Evolutionary conservation across 2,329 filamentous ascomycete genomes (phyloP).

Genomic region (Ophiosphaerella herpotricha): DNA sequence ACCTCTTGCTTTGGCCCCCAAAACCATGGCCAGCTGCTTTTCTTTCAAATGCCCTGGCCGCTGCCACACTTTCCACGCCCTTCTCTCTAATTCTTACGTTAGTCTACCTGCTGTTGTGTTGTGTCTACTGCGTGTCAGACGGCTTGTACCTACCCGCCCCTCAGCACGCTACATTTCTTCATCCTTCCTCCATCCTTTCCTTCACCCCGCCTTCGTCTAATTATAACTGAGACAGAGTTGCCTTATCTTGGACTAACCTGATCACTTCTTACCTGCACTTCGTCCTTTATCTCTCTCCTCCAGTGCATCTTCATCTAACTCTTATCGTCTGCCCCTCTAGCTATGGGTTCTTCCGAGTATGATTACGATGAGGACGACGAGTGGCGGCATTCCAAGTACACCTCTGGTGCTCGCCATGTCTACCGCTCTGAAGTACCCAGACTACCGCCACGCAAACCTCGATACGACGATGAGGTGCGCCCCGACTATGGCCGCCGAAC

Average conservation of each 20-base stretch:
- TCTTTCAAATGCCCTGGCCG: constrained; percentile 26
- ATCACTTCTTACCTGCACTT: constrained; percentile 8
- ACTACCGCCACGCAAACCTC: constrained; percentile 18
- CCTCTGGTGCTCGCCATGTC: constrained; percentile 41
- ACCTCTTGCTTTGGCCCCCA: constrained; percentile 27
- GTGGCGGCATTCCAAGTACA: constrained; percentile 28
- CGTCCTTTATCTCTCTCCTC: background rate
- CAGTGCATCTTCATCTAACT: too few relatives aligned
- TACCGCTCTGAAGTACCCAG: constrained; percentile 9
- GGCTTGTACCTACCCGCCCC: constrained; percentile 22
- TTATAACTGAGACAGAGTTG: constrained; percentile 13
- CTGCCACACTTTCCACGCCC: constrained; percentile 20
- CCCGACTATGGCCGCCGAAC: constrained; percentile 31
- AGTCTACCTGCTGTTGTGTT: constrained; percentile 21
- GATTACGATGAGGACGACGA: constrained; percentile 36
- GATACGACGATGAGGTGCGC: constrained; percentile 20
- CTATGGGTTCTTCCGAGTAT: constrained; percentile 34
- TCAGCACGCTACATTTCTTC: background rate
- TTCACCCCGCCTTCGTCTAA: constrained; percentile 24
- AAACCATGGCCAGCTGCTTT: constrained; percentile 13
- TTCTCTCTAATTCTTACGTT: constrained; percentile 11
- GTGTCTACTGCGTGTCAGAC: constrained; percentile 23
- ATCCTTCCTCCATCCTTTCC: too few relatives aligned
- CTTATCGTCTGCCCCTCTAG: background rate
- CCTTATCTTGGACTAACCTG: background rate